These are phyloP conservation scores for Penicillium sp. DNA, from an alignment of 2,329 filamentous ascomycete species.

Conservation along the genomic window DNA sequence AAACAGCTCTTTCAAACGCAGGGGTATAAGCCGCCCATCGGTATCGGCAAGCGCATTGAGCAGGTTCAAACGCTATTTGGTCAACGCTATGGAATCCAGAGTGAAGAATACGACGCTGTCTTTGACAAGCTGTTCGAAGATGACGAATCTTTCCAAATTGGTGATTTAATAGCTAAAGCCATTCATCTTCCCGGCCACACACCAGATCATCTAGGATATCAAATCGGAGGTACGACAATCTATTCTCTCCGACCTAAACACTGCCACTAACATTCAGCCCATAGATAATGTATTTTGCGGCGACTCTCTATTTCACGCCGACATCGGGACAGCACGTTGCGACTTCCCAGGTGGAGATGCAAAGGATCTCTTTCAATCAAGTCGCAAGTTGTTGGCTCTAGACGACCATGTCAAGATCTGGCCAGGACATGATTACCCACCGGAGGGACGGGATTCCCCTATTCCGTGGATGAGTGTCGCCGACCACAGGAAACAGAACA, in stretches of 20 bases:
- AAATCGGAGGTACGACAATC: conserved; percentile 46
- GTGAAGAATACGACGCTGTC: conserved; percentile 45
- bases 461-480: conserved; percentile 47
- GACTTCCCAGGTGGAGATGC: conserved; percentile 58
- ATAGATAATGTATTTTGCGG: conserved; percentile 53
- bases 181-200: conserved; percentile 65
- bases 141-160: conserved; percentile 56
- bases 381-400: conserved; percentile 44
- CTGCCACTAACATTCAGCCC: not conserved
- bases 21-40: conserved; percentile 46
- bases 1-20: conserved; percentile 39
- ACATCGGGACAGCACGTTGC: conserved; percentile 55
- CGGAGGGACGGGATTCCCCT: conserved; percentile 33
- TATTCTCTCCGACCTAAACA: not conserved
- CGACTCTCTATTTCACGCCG: conserved; percentile 55
- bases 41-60: conserved; percentile 59
- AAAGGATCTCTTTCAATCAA: conserved; percentile 46
- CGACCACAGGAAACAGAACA: conserved; percentile 50
- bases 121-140: conserved; percentile 60
- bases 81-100: conserved; percentile 49
- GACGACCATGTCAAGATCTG: conserved; percentile 51
- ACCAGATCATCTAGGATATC: conserved; percentile 63
- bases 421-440: conserved; percentile 58
- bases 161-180: conserved; percentile 48
- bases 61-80: conserved; percentile 57